Percentiles rank a stretch among this genome's conserved stretches.
phyloP scores from a whole-genome alignment of 2,329 filamentous ascomycete species.

The Aspergillus sp. region DNA sequence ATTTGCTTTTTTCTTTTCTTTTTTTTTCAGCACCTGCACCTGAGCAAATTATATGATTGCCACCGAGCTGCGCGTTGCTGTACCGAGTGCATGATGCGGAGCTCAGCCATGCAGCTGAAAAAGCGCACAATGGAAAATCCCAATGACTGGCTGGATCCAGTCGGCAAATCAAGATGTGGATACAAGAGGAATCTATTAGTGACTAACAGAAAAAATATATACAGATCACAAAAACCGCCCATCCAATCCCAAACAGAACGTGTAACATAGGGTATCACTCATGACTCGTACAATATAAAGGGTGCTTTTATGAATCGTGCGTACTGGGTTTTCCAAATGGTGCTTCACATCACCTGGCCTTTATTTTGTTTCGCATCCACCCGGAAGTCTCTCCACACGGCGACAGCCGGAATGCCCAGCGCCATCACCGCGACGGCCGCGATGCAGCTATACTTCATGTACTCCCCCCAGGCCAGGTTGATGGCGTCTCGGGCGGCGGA shows the following conservation, averaged over 20 bases:
- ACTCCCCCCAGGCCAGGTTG: conserved; percentile 31
- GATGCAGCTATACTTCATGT: conserved; percentile 29
- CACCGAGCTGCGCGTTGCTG: too few species aligned
- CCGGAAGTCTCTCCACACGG: conserved; percentile 33
- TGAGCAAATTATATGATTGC: too few species aligned
- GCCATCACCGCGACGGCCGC: conserved; percentile 27
- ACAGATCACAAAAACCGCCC: not conserved
- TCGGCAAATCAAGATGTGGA: too few species aligned
- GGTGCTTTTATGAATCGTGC: too few species aligned
- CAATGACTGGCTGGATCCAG: not conserved
- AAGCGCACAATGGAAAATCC: not conserved
- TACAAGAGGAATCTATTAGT: not conserved
- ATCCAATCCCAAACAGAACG: not conserved
- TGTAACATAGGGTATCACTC: not conserved
- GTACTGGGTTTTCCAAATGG: not conserved
- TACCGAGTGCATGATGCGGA: too few species aligned
- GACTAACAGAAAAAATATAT: not conserved
- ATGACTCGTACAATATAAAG: not conserved
- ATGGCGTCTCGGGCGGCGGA: conserved; percentile 24
- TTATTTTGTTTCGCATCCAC: conserved; percentile 23
- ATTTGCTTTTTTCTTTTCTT: too few species aligned
- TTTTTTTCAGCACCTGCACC: too few species aligned
- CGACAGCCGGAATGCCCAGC: conserved; percentile 26
- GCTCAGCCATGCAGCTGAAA: not conserved
- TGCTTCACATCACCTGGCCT: not conserved